Evolutionary conservation across 2,329 filamentous ascomycete species (phyloP).

Genomic region (Nemania abortiva): DNA sequence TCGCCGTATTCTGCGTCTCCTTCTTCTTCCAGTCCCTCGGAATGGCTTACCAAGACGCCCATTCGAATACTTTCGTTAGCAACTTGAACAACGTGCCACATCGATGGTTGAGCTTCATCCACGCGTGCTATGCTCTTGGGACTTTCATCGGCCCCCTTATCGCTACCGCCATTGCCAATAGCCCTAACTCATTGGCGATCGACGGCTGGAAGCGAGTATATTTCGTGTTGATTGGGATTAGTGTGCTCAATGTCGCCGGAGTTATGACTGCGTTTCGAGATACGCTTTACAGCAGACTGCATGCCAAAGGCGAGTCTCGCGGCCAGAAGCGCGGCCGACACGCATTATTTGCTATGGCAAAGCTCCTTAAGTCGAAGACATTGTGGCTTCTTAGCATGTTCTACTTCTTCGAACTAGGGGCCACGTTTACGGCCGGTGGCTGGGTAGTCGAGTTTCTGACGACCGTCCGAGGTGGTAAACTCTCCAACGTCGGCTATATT

Average conservation of each 20-base stretch:
- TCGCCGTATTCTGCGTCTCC: conserved; percentile 66
- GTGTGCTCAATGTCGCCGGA: conserved; percentile 62
- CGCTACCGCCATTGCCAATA: conserved; percentile 62
- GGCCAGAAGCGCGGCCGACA: conserved; percentile 49
- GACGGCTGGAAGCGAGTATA: conserved; percentile 69
- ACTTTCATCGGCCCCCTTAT: conserved; percentile 69
- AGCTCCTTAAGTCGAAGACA: conserved; percentile 58
- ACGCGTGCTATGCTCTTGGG: conserved; percentile 71
- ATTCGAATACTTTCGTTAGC: conserved; percentile 72
- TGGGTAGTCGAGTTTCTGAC: conserved; percentile 76
- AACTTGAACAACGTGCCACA: conserved; percentile 63
- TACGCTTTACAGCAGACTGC: conserved; percentile 52
- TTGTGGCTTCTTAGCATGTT: conserved; percentile 72
- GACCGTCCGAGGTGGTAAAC: conserved; percentile 66
- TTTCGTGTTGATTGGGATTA: conserved; percentile 64
- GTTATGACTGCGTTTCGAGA: conserved; percentile 65
- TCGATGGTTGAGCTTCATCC: conserved; percentile 72
- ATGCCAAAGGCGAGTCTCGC: conserved; percentile 5
- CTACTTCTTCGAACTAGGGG: conserved; percentile 73
- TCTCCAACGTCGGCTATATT: conserved; percentile 67
- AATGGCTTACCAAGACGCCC: conserved; percentile 73
- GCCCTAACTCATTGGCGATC: conserved; percentile 41
- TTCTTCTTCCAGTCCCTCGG: conserved; percentile 71
- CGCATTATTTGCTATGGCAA: conserved; percentile 59
- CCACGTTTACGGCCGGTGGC: conserved; percentile 65